phyloP scores from a whole-genome alignment of 2,329 filamentous ascomycete genomes.

The Chaetomiaceae sp. region DNA sequence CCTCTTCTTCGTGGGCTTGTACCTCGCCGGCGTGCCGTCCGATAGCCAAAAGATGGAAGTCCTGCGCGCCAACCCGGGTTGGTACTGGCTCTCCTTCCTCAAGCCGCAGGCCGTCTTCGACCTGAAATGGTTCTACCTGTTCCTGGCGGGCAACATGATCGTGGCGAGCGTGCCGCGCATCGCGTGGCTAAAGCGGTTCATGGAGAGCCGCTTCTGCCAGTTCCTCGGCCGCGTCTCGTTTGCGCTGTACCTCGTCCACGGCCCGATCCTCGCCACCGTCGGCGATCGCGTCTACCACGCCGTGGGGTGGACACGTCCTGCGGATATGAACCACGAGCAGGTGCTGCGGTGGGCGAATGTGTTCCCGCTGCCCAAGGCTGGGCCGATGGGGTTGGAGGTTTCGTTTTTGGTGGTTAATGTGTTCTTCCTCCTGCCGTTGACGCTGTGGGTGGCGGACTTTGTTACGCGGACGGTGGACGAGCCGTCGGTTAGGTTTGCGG shows the following conservation, averaged over 20 bases:
- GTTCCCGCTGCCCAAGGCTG: slow-evolving; percentile 49
- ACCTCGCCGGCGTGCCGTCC: slow-evolving; percentile 58
- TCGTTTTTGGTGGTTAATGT: slow-evolving; percentile 57
- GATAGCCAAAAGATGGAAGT: slow-evolving; percentile 43
- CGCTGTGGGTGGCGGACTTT: slow-evolving; percentile 54
- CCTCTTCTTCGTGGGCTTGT: slow-evolving; percentile 49
- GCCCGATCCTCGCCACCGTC: slow-evolving; percentile 54
- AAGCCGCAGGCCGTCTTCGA: slow-evolving; percentile 64
- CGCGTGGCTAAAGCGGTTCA: slow-evolving; percentile 53
- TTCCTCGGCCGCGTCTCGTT: slow-evolving; percentile 61
- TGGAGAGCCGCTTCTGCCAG: slow-evolving; percentile 55
- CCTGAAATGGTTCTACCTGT: slow-evolving; percentile 65
- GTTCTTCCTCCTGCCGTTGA: slow-evolving; percentile 55
- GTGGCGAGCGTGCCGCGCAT: slow-evolving; percentile 55
- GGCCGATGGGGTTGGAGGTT: slow-evolving; percentile 58
- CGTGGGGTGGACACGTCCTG: slow-evolving; percentile 49
- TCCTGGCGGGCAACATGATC: slow-evolving; percentile 54
- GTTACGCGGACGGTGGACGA: slow-evolving; percentile 55
- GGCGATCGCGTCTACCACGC: slow-evolving; percentile 62
- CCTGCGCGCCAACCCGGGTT: slow-evolving; percentile 53
- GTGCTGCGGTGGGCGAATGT: slow-evolving; percentile 55
- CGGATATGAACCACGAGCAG: slow-evolving; percentile 34
- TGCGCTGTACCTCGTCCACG: slow-evolving; percentile 60
- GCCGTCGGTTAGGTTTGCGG: slow-evolving; percentile 53
- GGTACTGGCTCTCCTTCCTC: slow-evolving; percentile 56